phyloP scores from a whole-genome alignment of 2,329 filamentous ascomycete species.

The Cladosporium austrohemisphaericum region DNA sequence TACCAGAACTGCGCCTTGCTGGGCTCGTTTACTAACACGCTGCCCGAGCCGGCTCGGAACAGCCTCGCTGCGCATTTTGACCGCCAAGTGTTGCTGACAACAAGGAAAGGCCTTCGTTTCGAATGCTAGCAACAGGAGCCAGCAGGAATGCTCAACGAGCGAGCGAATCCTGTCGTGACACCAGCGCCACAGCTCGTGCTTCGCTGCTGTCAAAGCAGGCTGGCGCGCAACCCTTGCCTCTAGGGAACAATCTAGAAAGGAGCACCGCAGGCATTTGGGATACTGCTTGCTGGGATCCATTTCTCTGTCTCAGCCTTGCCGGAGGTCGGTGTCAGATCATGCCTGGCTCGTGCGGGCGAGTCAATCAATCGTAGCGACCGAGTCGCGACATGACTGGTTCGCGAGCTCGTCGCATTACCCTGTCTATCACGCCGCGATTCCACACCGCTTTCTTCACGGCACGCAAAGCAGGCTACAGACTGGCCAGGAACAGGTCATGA shows the following conservation, averaged over 20 bases:
- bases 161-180: neutral
- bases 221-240: neutral
- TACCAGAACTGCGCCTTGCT: constrained; percentile 6
- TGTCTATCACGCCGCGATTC: neutral
- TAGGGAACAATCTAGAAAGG: constrained; percentile 10
- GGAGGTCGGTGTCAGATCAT: constrained; percentile 9
- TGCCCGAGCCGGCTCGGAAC: constrained; percentile 8
- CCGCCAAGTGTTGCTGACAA: constrained; percentile 1
- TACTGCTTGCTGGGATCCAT: constrained; percentile 1
- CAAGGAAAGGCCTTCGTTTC: neutral
- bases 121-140: neutral
- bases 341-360: constrained; percentile 3
- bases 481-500: neutral
- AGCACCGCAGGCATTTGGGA: constrained; percentile 12
- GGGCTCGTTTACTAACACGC: neutral
- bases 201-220: constrained; percentile 1
- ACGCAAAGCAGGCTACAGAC: neutral
- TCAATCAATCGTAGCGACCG: too few relatives aligned
- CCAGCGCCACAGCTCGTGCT: neutral
- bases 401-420: neutral
- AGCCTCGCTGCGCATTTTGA: neutral
- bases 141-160: constrained; percentile 1
- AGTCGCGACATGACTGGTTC: constrained; percentile 4
- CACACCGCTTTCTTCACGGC: constrained; percentile 10
- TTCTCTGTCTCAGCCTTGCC: constrained; percentile 11